phyloP scores from a whole-genome alignment of 2,329 filamentous ascomycete species.

The Dactylella cylindrospora region DNA sequence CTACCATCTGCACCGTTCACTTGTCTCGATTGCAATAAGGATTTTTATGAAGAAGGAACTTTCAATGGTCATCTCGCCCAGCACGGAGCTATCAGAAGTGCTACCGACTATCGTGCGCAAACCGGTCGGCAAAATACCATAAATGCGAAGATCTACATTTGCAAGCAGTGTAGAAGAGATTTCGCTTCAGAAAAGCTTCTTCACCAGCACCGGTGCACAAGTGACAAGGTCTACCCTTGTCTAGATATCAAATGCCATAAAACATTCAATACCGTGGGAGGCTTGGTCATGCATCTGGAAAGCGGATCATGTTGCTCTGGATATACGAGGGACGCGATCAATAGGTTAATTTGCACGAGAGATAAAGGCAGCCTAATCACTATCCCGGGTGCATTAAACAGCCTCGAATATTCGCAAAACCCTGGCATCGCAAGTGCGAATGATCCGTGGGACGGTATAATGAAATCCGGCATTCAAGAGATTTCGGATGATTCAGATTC shows the following conservation, averaged over 20 bases:
- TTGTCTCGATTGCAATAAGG: constrained; percentile 13
- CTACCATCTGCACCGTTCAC: not conserved
- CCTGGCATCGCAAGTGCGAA: no score
- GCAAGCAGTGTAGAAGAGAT: constrained; percentile 7
- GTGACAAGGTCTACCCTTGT: not conserved
- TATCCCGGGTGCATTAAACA: no score
- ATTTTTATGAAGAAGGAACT: constrained; percentile 10
- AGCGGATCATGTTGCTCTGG: constrained; percentile 19
- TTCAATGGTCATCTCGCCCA: constrained; percentile 7
- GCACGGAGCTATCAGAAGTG: not conserved
- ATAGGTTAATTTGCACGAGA: no score
- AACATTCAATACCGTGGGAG: not conserved
- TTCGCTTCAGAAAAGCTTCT: constrained; percentile 3
- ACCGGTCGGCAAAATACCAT: not conserved
- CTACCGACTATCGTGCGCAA: not conserved
- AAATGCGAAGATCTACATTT: constrained; percentile 9
- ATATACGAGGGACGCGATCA: no score
- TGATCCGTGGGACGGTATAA: no score
- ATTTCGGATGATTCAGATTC: no score
- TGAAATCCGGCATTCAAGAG: no score
- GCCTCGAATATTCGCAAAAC: no score
- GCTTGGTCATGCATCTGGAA: constrained; percentile 17
- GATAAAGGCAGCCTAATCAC: no score
- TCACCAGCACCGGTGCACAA: not conserved
- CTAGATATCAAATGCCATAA: not conserved